Conservation (phyloP, 805 yeast species). For the Saturnispora galanensis region DNA sequence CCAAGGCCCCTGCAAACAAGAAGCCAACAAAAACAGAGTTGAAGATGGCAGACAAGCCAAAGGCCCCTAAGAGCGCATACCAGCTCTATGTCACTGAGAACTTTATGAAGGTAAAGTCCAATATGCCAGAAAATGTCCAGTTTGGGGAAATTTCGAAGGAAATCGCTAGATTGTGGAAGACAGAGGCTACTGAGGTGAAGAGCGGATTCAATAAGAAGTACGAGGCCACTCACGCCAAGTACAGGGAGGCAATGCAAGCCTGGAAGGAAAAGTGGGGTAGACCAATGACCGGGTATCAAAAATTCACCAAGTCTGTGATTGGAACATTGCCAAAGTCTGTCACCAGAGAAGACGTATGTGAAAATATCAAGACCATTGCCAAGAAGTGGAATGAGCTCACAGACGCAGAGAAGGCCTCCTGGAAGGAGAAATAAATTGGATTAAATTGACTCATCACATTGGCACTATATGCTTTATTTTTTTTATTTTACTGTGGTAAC, state of each 20-base stretch:
- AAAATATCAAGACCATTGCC: constrained; percentile 16
- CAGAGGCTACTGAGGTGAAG: constrained; percentile 14
- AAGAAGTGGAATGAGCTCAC: constrained; percentile 18
- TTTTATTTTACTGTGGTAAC: not conserved
- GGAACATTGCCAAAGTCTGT: constrained; percentile 9
- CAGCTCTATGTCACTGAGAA: constrained; percentile 13
- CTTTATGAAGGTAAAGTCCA: constrained; percentile 5
- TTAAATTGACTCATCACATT: too few relatives aligned
- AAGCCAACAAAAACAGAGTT: constrained; percentile 9
- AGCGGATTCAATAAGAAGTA: constrained; percentile 10
- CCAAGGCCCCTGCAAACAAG: not conserved
- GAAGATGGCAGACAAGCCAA: constrained; percentile 16
- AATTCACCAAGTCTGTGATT: constrained; percentile 15
- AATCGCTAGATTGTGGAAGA: constrained; percentile 16
- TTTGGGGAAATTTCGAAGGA: constrained; percentile 6
- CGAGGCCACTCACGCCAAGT: constrained; percentile 6
- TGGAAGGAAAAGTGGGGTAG: constrained; percentile 20
- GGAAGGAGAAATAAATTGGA: constrained; percentile 12
- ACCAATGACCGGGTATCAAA: constrained; percentile 17
- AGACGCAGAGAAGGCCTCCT: constrained; percentile 16
- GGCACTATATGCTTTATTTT: not conserved
- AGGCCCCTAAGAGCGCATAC: constrained; percentile 15
- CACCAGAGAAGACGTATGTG: constrained; percentile 11
- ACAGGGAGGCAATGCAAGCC: constrained; percentile 12
- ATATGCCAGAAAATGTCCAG: not conserved